Conservation (phyloP, 164 flowering plant species). For the Sextonia rubra region DNA sequence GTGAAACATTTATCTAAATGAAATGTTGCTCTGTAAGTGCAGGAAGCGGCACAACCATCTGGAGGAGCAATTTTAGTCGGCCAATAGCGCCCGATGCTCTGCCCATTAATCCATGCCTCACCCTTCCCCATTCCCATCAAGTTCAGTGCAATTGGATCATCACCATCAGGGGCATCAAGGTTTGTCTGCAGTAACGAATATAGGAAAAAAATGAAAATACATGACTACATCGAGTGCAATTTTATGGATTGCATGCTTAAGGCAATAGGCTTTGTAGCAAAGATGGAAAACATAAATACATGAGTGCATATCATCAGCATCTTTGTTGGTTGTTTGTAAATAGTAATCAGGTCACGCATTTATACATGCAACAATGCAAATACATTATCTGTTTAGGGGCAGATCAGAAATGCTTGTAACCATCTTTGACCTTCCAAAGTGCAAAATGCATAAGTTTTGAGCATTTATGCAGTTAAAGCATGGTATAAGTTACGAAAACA, state of each 20-base stretch:
- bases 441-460: not conserved
- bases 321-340: too few relatives aligned
- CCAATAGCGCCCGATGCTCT: constrained; percentile 98
- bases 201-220: not conserved
- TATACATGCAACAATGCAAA: not conserved
- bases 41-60: constrained; percentile 55
- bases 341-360: not conserved
- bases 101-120: constrained; percentile 97
- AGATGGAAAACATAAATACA: too few relatives aligned
- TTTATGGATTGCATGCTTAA: too few relatives aligned
- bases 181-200: constrained; percentile 41
- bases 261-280: too few relatives aligned
- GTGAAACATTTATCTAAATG: constrained; percentile 63
- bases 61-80: constrained; percentile 51
- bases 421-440: not conserved
- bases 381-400: not conserved
- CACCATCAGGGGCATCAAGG: constrained; percentile 80
- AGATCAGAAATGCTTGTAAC: not conserved
- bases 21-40: constrained; percentile 69
- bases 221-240: too few relatives aligned
- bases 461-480: not conserved
- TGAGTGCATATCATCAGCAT: too few relatives aligned
- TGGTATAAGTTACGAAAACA: not conserved
- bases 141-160: constrained; percentile 69
- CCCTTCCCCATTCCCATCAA: constrained; percentile 90